Base-by-base conservation (phyloP, 768 basidiomycete species). In the Amanita pseudoporphyria region DNA sequence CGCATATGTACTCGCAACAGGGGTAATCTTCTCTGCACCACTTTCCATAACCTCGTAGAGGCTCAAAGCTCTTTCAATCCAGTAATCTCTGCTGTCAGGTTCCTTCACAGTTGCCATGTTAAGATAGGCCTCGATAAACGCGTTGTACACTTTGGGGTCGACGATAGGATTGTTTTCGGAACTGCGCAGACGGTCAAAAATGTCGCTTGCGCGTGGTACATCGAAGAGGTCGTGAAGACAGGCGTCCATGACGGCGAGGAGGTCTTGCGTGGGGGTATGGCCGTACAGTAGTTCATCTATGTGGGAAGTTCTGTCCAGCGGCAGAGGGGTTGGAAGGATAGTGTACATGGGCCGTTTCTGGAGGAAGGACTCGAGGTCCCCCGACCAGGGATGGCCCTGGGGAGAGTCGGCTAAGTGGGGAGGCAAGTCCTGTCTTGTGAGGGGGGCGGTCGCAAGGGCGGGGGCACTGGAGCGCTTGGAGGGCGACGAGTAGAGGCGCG, bases 201-300 rank as follows among this genome's bases (percentile, higher is more conserved):
- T 76, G 33, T 70, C 67, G 54, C 79, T 79, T 6, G 91, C 91
- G 5, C 92, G 84, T 0, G 75, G 71, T 0, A 92, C 79, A 60
- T 92, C 87, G 62, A 84, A 80, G 2, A 78, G 59, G 54, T 84
- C 78, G 61, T 84, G 75, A 10, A 94, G 66, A 60, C 92, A 94
- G 3, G 89, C 87, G 56, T 87, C 82, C 66, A 94, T 86, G 54
- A 94, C 76, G 0, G 86, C 80, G 9, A 88, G 61, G 48, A 77
- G 71, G 62, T 91, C 87, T 58, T 81, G 77, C 0, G 82, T 79
- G 0, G 67, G 62, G 0, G 87, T 78, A 60, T 87, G 78, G 4
- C 76, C 71, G 63, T 80, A 88, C 66, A 77, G 79, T 45, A 73
- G 54, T 53, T 75, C 73, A 54, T 76, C 70, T 10, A 64, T 51